Percentiles rank a stretch among this genome's conserved stretches.
phyloP scores from a whole-genome alignment of 306 rosid genomes.

The Potentilla sterilis region DNA sequence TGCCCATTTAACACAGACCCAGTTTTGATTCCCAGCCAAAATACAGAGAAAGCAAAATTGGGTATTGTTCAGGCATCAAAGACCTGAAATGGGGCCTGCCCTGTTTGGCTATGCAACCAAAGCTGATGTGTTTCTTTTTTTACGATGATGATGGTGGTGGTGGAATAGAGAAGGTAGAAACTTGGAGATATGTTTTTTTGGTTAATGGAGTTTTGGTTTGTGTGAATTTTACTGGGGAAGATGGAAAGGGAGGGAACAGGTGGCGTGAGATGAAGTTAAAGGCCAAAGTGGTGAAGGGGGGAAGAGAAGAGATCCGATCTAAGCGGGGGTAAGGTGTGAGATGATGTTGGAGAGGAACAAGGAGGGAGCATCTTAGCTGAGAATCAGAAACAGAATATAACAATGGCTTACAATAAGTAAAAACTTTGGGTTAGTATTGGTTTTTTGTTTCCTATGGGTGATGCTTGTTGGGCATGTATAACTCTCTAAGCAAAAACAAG shows the following conservation, averaged over 20 bases:
- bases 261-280: slow-evolving; percentile 44
- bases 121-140: background rate
- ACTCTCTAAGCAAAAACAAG: background rate
- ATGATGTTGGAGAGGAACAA: slow-evolving; percentile 29
- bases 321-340: slow-evolving; percentile 66
- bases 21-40: slow-evolving; percentile 1
- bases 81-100: background rate
- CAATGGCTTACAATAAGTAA: background rate
- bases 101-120: background rate
- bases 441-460: slow-evolving; percentile 1
- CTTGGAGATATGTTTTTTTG: background rate
- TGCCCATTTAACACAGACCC: slow-evolving; percentile 71
- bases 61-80: slow-evolving; percentile 48
- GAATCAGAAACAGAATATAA: slow-evolving; percentile 6
- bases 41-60: slow-evolving; percentile 8
- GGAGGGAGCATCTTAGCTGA: slow-evolving; percentile 20
- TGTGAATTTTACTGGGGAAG: slow-evolving; percentile 43
- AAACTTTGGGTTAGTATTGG: background rate
- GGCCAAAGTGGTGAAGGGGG: slow-evolving; percentile 33
- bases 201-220: slow-evolving; percentile 8
- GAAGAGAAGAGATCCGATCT: slow-evolving; percentile 64
- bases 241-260: slow-evolving; percentile 34
- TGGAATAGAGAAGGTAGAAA: background rate
- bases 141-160: background rate
- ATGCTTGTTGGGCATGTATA: background rate